Base-by-base conservation (phyloP, 106 monocot species). In the Dendrobium huoshanense region DNA sequence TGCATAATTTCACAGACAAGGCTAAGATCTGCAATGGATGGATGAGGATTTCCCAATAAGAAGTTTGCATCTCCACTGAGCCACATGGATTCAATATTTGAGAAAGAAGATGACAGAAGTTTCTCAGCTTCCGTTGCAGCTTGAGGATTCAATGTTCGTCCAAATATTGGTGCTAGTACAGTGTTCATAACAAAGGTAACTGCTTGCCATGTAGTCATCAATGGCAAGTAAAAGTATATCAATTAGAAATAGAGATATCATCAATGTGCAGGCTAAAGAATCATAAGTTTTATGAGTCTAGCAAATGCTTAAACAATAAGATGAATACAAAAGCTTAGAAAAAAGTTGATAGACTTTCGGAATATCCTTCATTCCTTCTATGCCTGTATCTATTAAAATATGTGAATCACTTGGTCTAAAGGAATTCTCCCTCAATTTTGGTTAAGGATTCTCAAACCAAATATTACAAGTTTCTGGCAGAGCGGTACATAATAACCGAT, bases 1-100 rank as follows among this genome's bases (percentile, higher is more conserved):
- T 99, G 99, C 93, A 90, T 93, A 40, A 99, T 88, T 85, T 99
- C 95, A 86, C 95, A 99, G 16, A 87, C 99, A 86, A 99, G 95
- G 81, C 93, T 91, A 73, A 99, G 89, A 84, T 99, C 99, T 31
- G 99, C 99, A 79, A 99, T 99, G 27, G 99, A 95, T 86, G 95
- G 99, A 77, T 80, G 86, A 77, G 65, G 76, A 73, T 86, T 93
- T 44, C 95, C 95, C 11, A 95, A n/a, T 74, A 99, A 79, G 80
- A 95, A 99, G 80, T 91, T 87, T 51, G 84, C 70, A 55, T 95
- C 78, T 20, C 90, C 91, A 75, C 91, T 89, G 49, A 99, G 99
- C 92, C 93, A 99, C 44, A 91, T 15, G 9, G 87, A 82, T 79
- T 99, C 95, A 42, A 95, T 91, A 20, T 11, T 82, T 59, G 83